Base-by-base conservation (phyloP, 352 stramenopile species). In the Phytopythium aichiense region DNA sequence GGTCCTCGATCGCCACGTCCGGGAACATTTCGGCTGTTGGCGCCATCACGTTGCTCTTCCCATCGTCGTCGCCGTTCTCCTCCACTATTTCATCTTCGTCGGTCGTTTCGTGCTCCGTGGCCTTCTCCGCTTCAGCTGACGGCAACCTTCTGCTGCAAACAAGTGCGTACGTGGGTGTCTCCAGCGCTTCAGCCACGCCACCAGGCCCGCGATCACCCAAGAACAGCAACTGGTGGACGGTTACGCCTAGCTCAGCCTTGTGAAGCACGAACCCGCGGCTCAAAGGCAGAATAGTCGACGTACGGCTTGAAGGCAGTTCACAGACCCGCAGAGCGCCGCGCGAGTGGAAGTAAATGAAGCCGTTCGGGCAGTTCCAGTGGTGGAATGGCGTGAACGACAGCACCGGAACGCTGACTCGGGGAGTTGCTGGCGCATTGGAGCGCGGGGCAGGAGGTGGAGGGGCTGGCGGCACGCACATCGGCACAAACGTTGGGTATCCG, bases 281-380 rank as follows among this genome's bases (percentile, higher is more conserved):
- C 5, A 81, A 80, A 5, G 81, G 76, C 1, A 93, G 61, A 35
- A 93, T 79, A 4, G 80, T 91, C 30, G 82, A 80, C 0, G 79
- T 91, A 42, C 88, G 88, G 40, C 71, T 90, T 0, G 85, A 89
- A 6, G 87, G 87, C 20, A 93, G 69, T 56, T 95, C 85, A 43
- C 87, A 95, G 3, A 95, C 84, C 3, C 87, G 84, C 18, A 95
- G 71, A 1, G 75, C 76, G 25, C 87, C 87, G 13, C 83, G 73
- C 5, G 85, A 94, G 57, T 95, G 87, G 72, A 91, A 95, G 63
- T 94, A 95, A 54, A 94, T 92, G 61, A 95, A 95, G 0, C 87
- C 87, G 59, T 92, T 88, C 2, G 87, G 87, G 48, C 85, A 95
- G 59, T 95, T 94, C 84, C 83, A 92, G 56, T 95, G 87, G 37